Conservation (phyloP, 441 rosid genomes). For the Aquilaria agallochum region DNA sequence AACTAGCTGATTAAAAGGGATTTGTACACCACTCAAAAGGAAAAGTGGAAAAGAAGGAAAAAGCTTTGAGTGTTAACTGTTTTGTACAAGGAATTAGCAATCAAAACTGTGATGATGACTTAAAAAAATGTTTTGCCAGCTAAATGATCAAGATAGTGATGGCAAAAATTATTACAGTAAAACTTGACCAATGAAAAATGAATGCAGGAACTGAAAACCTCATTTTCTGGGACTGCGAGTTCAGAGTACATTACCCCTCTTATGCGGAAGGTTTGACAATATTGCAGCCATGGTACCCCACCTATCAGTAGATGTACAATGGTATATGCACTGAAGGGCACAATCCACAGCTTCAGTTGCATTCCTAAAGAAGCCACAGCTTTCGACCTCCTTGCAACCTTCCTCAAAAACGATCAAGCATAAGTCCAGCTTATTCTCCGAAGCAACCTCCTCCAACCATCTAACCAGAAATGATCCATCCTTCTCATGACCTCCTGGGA, state of each 20-base stretch:
- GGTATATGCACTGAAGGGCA: conserved; percentile 80
- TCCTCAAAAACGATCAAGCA: conserved; percentile 84
- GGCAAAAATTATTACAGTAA: too few species aligned
- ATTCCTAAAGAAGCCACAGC: conserved; percentile 58
- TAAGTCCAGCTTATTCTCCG: conserved; percentile 66
- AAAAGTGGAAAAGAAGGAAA: too few species aligned
- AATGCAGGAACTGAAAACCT: too few species aligned
- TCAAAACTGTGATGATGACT: neutral
- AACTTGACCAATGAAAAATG: too few species aligned
- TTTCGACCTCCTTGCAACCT: conserved; percentile 64
- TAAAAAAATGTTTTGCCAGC: neutral
- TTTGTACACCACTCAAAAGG: too few species aligned
- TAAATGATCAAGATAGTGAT: conserved; percentile 3
- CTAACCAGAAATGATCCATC: conserved; percentile 70
- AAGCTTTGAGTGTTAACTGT: too few species aligned
- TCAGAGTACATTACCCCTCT: conserved; percentile 50
- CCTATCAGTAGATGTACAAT: conserved; percentile 70
- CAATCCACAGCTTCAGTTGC: conserved; percentile 79
- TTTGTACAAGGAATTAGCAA: too few species aligned
- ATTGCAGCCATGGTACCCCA: conserved; percentile 85
- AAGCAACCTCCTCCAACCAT: conserved; percentile 91
- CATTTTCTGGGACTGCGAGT: neutral
- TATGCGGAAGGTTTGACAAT: conserved; percentile 80
- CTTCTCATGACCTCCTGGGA: conserved; percentile 24
- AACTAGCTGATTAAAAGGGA: too few species aligned